Conservation (phyloP, 768 basidiomycete species). For the Collybiopsis luxurians region DNA sequence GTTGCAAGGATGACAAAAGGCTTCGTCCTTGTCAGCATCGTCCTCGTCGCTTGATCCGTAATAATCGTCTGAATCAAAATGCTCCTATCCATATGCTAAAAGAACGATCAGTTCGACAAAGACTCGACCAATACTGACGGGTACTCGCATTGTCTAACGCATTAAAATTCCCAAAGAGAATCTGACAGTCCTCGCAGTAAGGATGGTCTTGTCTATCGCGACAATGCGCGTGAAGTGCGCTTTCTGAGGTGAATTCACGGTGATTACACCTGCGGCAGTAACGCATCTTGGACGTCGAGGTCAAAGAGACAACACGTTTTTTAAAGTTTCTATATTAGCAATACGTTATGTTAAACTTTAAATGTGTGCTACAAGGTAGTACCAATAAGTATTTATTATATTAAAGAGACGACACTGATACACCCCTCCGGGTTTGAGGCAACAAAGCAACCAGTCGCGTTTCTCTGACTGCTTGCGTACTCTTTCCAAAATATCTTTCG, state of each 20-base stretch:
- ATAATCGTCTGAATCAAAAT: background rate
- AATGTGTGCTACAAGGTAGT: too few relatives aligned
- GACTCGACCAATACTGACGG: background rate
- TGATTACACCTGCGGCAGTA: conserved; percentile 11
- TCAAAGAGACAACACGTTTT: too few relatives aligned
- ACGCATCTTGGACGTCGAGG: conserved; percentile 8
- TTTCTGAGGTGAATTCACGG: conserved; percentile 7
- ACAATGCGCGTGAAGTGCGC: conserved; percentile 19
- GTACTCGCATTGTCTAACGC: conserved; percentile 14
- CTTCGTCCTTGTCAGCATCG: conserved; percentile 11
- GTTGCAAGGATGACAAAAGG: conserved; percentile 21
- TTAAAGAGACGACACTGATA: too few relatives aligned
- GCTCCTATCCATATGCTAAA: background rate
- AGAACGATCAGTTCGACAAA: background rate
- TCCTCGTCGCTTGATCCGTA: conserved; percentile 7
- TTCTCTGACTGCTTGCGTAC: conserved; percentile 51
- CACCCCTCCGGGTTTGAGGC: conserved; percentile 21
- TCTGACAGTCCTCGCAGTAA: conserved; percentile 17
- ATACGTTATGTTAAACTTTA: too few relatives aligned
- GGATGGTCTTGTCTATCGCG: conserved; percentile 16
- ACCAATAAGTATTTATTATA: too few relatives aligned
- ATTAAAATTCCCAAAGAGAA: conserved; percentile 13
- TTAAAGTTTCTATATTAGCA: too few relatives aligned
- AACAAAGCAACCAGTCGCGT: conserved; percentile 54
- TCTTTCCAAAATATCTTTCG: conserved; percentile 68